Conservation (phyloP, 306 rosid species). For the Trifolium subterraneum region DNA sequence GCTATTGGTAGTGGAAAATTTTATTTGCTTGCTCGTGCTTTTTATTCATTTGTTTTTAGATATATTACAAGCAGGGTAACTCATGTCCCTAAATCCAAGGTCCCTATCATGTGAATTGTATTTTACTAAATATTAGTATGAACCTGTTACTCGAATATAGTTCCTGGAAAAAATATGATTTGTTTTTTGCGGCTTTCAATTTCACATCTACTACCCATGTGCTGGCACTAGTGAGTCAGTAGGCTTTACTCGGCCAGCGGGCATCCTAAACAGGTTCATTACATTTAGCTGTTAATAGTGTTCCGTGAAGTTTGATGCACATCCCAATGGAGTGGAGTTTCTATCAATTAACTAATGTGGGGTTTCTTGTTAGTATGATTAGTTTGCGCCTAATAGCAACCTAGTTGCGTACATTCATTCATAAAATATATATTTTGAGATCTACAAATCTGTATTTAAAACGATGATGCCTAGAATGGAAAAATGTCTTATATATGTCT, state of each 20-base stretch:
- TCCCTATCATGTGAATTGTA: not conserved
- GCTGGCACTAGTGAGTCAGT: slow-evolving; percentile 10
- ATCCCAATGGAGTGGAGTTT: not conserved
- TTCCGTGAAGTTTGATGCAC: slow-evolving; percentile 17
- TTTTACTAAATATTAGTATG: not conserved
- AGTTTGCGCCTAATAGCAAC: too few species aligned
- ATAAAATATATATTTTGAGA: not conserved
- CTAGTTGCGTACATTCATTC: too few species aligned
- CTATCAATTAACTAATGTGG: not conserved
- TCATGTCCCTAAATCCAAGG: slow-evolving; percentile 4
- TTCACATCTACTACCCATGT: slow-evolving; percentile 30
- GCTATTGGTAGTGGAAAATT: too few species aligned
- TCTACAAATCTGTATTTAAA: not conserved
- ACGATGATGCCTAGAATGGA: not conserved
- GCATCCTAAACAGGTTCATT: slow-evolving; percentile 1
- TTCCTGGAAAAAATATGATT: not conserved
- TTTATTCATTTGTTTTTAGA: not conserved
- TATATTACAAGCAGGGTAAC: not conserved
- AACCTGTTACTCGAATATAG: not conserved
- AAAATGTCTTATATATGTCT: too few species aligned
- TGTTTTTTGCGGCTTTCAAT: slow-evolving; percentile 11
- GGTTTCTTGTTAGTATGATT: too few species aligned
- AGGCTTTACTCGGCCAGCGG: not conserved
- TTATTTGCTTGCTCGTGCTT: not conserved
- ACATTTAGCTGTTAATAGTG: not conserved